These are phyloP conservation scores for Inonotus obliquus DNA, from an alignment of 1,284 basidiomycete genomes.

Conservation along the genomic window DNA sequence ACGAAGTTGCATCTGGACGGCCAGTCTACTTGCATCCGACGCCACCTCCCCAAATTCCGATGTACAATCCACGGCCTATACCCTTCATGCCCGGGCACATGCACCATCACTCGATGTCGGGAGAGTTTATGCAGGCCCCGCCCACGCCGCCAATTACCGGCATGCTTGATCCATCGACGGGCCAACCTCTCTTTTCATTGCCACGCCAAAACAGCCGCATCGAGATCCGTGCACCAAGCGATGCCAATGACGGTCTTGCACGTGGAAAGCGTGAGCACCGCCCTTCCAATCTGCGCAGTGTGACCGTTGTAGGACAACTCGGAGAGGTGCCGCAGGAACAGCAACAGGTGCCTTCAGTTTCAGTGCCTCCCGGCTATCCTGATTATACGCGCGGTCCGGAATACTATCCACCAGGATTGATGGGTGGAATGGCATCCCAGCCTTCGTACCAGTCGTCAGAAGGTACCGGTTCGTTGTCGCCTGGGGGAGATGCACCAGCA, in stretches of 20 bases:
- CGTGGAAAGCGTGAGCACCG: conserved; percentile 30
- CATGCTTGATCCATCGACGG: conserved; percentile 58
- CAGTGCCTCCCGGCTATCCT: not conserved
- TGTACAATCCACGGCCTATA: conserved; percentile 62
- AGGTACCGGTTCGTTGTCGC: conserved; percentile 12
- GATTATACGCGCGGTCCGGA: conserved; percentile 3
- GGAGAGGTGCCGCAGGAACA: not conserved
- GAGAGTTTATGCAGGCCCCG: conserved; percentile 54
- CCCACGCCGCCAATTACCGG: conserved; percentile 51
- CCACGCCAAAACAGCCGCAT: conserved; percentile 62
- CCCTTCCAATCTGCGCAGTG: conserved; percentile 31
- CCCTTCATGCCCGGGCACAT: conserved; percentile 52
- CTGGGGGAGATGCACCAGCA: conserved; percentile 15
- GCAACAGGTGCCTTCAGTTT: not conserved
- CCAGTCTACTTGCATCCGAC: conserved; percentile 64
- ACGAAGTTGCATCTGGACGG: conserved; percentile 73
- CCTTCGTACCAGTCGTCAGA: conserved; percentile 17
- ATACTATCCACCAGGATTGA: conserved; percentile 4
- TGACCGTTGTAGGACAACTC: conserved; percentile 9
- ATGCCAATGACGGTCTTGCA: conserved; percentile 24
- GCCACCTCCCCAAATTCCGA: conserved; percentile 36
- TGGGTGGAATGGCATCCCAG: not conserved
- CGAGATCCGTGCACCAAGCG: conserved; percentile 67
- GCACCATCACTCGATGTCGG: conserved; percentile 52
- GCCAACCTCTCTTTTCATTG: conserved; percentile 62